Base-by-base conservation (phyloP, 2,329 filamentous ascomycete species). In the Xylariales sp. region DNA sequence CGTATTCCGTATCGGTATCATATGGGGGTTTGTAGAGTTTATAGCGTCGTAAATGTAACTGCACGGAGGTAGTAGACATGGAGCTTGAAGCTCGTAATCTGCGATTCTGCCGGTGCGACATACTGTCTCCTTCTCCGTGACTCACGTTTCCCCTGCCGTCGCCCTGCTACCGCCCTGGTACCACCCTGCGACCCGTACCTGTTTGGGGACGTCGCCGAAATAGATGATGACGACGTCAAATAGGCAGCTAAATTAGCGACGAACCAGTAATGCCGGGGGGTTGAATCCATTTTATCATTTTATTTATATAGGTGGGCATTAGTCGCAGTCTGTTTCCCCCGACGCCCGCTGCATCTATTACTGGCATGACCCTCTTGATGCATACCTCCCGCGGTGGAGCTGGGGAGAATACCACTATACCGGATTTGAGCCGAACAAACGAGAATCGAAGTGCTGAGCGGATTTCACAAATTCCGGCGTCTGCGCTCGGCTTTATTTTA, bases 191-290 rank as follows among this genome's bases (percentile, higher is more conserved):
- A 14, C 39, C 39, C 14, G 39, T 41, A 41, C 39, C 39, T 41
- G 39, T 41, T 41, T 41, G 52, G 56, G 61, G 57, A 62, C 7
- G 30, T 50, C 9, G 52, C 45, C 43, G 57, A 58, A 65, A 32
- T 23, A 10, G 65, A 61, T 58, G 65, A 64, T 45, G 61, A 68
- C 65, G 57, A 58, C 61, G 54, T 56, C 54, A 50, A 57, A 57
- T 58, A 68, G 65, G 65, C 65, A 68, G 52, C 65, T 65, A 57
- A 64, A 68, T 68, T 64, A 62, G 49, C 6, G 3, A 23, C 30
- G 7, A n/a, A 5, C 64, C 64, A 54, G 63, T 63, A 45, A 34
- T 18, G 52, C 34, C 60, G 5, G 14, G 60, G 61, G 55, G 56
- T 6, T 53, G 36, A 23, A 30, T 53, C 55, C 49, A 55, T 45